Conservation (phyloP, 2,329 filamentous ascomycete species). For the Stemphylium lycopersici region DNA sequence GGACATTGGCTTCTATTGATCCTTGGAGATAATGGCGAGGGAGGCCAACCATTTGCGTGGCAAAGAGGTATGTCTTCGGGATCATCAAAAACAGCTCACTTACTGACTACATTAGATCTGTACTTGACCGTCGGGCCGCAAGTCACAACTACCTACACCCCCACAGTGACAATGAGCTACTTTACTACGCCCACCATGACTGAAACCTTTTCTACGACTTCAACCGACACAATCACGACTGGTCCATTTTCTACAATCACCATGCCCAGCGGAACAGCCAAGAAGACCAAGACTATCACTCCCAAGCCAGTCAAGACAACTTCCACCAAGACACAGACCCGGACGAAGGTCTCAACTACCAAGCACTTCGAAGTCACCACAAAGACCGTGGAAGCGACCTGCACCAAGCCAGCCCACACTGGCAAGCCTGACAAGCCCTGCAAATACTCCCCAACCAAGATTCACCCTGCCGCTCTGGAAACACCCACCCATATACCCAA, state of each 20-base stretch:
- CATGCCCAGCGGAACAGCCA: slow-evolving; percentile 41
- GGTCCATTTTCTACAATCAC: slow-evolving; percentile 41
- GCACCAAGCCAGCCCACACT: slow-evolving; percentile 42
- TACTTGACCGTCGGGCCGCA: slow-evolving; percentile 43
- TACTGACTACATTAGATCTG: slow-evolving; percentile 31
- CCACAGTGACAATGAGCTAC: slow-evolving; percentile 43
- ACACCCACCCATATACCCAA: slow-evolving; percentile 35
- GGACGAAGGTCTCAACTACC: slow-evolving; percentile 34
- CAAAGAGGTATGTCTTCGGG: slow-evolving; percentile 48
- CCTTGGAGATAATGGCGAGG: slow-evolving; percentile 53
- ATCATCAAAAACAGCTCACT: slow-evolving; percentile 7
- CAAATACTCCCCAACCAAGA: slow-evolving; percentile 43
- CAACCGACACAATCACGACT: slow-evolving; percentile 30
- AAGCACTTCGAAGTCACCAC: slow-evolving; percentile 37
- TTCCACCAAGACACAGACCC: slow-evolving; percentile 35
- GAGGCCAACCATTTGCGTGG: slow-evolving; percentile 53
- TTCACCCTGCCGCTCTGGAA: slow-evolving; percentile 39
- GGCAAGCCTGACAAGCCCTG: slow-evolving; percentile 44
- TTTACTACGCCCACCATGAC: slow-evolving; percentile 37
- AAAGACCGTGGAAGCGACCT: slow-evolving; percentile 47
- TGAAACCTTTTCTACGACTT: slow-evolving; percentile 31
- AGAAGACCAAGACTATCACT: slow-evolving; percentile 39
- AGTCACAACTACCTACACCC: slow-evolving; percentile 39
- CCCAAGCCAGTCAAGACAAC: slow-evolving; percentile 36
- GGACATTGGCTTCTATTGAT: slow-evolving; percentile 55